phyloP scores from a whole-genome alignment of 2,329 filamentous ascomycete species.

The Boeremia exigua region DNA sequence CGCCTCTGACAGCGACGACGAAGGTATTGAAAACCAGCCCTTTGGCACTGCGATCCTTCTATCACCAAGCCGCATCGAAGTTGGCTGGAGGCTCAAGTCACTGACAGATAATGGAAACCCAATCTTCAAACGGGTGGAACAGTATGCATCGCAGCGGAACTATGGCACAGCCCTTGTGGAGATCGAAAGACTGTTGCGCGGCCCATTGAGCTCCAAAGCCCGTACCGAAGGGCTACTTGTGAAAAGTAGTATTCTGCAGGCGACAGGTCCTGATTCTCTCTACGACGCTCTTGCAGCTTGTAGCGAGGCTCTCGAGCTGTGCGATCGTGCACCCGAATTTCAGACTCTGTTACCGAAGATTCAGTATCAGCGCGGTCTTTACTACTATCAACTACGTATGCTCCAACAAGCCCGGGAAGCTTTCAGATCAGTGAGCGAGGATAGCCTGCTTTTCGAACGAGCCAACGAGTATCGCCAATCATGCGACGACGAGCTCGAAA shows the following conservation, averaged over 20 bases:
- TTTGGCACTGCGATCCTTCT: slow-evolving; percentile 26
- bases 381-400: slow-evolving; percentile 33
- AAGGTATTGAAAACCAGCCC: neutral
- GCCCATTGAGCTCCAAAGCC: slow-evolving; percentile 32
- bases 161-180: slow-evolving; percentile 33
- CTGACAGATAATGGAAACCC: slow-evolving; percentile 18
- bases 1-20: slow-evolving; percentile 1
- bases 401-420: slow-evolving; percentile 30
- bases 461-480: slow-evolving; percentile 23
- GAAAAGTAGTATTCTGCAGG: slow-evolving; percentile 36
- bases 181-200: slow-evolving; percentile 33
- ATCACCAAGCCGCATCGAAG: slow-evolving; percentile 2
- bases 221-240: slow-evolving; percentile 38
- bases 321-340: slow-evolving; percentile 29
- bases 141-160: slow-evolving; percentile 24
- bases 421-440: slow-evolving; percentile 20
- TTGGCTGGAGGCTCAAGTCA: slow-evolving; percentile 4
- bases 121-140: slow-evolving; percentile 27
- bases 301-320: slow-evolving; percentile 40
- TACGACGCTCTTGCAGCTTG: slow-evolving; percentile 41
- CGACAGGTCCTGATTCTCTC: slow-evolving; percentile 30
- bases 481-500: slow-evolving; percentile 29
- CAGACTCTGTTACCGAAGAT: slow-evolving; percentile 31
- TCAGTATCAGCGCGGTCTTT: slow-evolving; percentile 35
- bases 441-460: slow-evolving; percentile 17